Evolutionary conservation across 768 basidiomycete genomes (phyloP).

Genomic region (Dentipellis fragilis): DNA sequence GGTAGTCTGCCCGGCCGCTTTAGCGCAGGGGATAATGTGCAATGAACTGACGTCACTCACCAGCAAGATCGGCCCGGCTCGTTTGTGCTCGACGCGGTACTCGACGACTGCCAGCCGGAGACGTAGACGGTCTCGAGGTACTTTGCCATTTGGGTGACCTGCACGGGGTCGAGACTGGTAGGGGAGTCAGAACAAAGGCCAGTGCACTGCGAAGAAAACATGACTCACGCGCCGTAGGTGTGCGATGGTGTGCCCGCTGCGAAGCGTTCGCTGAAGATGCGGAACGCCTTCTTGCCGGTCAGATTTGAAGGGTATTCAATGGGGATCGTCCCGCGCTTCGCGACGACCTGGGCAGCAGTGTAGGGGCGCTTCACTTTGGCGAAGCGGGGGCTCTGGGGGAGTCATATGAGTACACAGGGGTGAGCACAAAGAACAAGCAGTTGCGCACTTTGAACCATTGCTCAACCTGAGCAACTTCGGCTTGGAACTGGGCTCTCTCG

Average conservation of each 20-base stretch:
- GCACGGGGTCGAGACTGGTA: constrained; percentile 89
- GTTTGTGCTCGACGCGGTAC: constrained; percentile 86
- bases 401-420: neutral
- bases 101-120: constrained; percentile 92
- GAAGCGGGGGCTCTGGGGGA: constrained; percentile 77
- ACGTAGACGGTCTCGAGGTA: constrained; percentile 98
- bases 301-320: constrained; percentile 82
- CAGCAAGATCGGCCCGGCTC: constrained; percentile 99
- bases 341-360: constrained; percentile 85
- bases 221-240: constrained; percentile 97
- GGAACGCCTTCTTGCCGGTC: constrained; percentile 81
- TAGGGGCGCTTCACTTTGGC: constrained; percentile 83
- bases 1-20: constrained; percentile 58
- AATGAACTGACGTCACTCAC: constrained; percentile 29
- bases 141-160: constrained; percentile 98
- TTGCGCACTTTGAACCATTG: constrained; percentile 81
- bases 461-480: constrained; percentile 80
- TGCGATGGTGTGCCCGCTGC: constrained; percentile 75
- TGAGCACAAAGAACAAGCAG: neutral
- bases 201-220: neutral
- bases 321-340: constrained; percentile 82
- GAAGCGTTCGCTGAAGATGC: constrained; percentile 64
- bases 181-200: neutral
- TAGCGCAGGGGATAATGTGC: neutral
- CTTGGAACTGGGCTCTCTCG: constrained; percentile 61